These are phyloP conservation scores for Pascua sp. DNA, from an alignment of 1,284 basidiomycete species.

Conservation along the genomic window DNA sequence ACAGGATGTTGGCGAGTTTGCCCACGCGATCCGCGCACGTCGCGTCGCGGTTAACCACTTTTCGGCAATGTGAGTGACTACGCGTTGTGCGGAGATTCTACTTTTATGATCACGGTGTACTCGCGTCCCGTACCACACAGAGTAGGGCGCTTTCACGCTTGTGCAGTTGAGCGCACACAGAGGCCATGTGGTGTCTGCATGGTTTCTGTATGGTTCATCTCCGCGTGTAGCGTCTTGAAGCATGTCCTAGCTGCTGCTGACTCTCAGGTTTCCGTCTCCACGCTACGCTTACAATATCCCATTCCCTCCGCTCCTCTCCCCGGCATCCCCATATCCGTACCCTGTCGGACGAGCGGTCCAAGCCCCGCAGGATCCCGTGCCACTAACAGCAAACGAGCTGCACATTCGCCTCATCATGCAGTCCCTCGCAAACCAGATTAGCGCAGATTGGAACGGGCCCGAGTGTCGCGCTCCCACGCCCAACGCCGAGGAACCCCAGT, in stretches of 20 bases:
- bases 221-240: too few species aligned
- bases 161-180: too few species aligned
- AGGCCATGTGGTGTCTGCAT: too few species aligned
- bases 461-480: constrained; percentile 24
- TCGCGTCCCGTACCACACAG: too few species aligned
- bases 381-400: constrained; percentile 37
- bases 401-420: constrained; percentile 51
- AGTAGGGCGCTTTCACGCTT: too few species aligned
- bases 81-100: too few species aligned
- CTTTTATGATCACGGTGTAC: too few species aligned
- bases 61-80: constrained; percentile 60
- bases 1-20: constrained; percentile 75
- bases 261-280: constrained; percentile 29
- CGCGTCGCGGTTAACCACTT: constrained; percentile 78
- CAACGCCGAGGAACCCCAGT: constrained; percentile 60
- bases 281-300: constrained; percentile 28
- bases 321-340: constrained; percentile 43
- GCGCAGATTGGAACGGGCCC: constrained; percentile 38
- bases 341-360: constrained; percentile 7
- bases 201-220: too few species aligned
- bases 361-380: constrained; percentile 1
- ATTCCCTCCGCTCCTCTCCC: constrained; percentile 52
- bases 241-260: neutral
- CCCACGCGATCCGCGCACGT: constrained; percentile 61
- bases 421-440: constrained; percentile 43